phyloP scores from a whole-genome alignment of 73 alveolate species.

The Paramecium tetraurelia region DNA sequence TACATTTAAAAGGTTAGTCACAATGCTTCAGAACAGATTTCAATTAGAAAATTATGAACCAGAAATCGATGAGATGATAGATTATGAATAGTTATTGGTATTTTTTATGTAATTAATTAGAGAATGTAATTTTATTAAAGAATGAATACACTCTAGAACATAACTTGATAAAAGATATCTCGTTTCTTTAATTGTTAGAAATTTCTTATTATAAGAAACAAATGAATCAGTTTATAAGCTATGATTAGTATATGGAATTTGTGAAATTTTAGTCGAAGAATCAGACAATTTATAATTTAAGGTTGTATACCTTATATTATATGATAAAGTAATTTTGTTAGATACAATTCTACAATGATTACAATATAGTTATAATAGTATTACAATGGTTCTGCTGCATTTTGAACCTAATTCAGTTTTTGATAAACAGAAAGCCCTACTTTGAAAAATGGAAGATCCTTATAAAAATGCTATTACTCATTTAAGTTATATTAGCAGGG shows the following conservation, averaged over 20 bases:
- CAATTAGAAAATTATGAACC: conserved; percentile 5
- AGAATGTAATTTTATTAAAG: background rate
- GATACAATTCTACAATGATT: background rate
- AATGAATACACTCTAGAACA: background rate
- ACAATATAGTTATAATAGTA: background rate
- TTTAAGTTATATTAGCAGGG: background rate
- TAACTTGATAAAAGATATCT: background rate
- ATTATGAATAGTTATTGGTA: conserved; percentile 34
- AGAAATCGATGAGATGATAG: background rate
- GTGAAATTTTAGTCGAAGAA: background rate
- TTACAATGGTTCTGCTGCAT: background rate
- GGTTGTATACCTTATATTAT: background rate
- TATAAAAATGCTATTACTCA: background rate
- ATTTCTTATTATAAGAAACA: background rate
- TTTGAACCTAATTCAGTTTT: background rate
- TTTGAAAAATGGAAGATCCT: background rate
- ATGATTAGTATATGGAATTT: conserved; percentile 9
- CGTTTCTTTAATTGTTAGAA: background rate
- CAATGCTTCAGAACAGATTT: background rate
- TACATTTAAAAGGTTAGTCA: background rate
- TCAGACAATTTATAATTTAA: background rate
- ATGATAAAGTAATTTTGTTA: conserved; percentile 1
- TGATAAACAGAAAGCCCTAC: background rate
- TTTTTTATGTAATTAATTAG: background rate
- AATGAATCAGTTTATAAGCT: background rate